Evolutionary conservation across 225 moss, liverwort and hornwort genomes (phyloP), one percentile per base, ranked within the genome.

Genomic region (Rhytidiadelphus loreus): DNA sequence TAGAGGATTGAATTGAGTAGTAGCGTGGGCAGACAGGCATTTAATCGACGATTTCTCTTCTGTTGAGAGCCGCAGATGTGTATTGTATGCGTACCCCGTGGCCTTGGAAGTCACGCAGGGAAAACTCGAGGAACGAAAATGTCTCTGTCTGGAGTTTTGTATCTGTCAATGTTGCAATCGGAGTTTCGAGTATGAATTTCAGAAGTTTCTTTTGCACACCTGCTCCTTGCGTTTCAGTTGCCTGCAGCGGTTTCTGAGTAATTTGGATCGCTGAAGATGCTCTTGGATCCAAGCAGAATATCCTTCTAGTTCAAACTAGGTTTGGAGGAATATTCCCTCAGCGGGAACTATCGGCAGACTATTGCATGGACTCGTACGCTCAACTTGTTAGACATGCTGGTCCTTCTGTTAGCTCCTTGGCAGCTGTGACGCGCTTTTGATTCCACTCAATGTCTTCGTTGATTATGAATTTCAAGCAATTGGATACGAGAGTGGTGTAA

Each of bases 171-270:
- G 80, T 86, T 68, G 82, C 33, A 44, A 74, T 83, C 30, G 41
- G 79, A 69, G 46, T 26, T 87, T 22, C 48, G 41, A 86, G 30
- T 69, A 21, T 14, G 83, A 70, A 73, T 84, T 84, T 39, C 32
- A 84, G 81, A 81, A 69, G 26, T 69, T 87, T 50, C 57, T 84
- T 56, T 74, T 68, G 58, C 65, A 23, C 20, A 57, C 70, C 75
- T 89, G 64, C 52, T 74, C 83, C 61, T 85, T 61, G 80, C 62
- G 74, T 90, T 88, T 75, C 70, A 75, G 90, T 85, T 87, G 92
- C 86, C 92, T 92, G 92, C 92, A 94, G 94, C 91, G 91, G 88
- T 91, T 94, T 91, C 87, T 94, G 91, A 90, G 92, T 85, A 86
- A 87, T 92, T 85, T 90, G 89, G 92, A 90, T 94, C 71, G 44